Evolutionary conservation across 2,329 filamentous ascomycete species (phyloP).

Genomic region (Chrysoporthe austroafricana): DNA sequence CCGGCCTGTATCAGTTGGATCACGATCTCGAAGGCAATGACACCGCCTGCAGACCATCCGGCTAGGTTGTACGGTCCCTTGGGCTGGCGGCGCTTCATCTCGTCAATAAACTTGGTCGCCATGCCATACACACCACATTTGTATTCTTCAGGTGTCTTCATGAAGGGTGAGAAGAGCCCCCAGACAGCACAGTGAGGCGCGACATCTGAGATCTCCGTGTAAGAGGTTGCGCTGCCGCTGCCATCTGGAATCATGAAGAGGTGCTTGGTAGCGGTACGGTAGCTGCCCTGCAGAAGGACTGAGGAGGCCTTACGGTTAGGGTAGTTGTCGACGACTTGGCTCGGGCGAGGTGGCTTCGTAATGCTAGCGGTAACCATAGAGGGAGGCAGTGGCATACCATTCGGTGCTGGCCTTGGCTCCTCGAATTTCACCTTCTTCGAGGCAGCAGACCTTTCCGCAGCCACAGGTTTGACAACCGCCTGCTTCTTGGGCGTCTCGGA

Average conservation of each 20-base stretch:
- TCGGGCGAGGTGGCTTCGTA: constrained; percentile 45
- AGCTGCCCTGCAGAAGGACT: constrained; percentile 54
- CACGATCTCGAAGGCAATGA: constrained; percentile 70
- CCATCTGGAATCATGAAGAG: constrained; percentile 61
- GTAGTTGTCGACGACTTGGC: constrained; percentile 46
- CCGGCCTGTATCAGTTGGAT: constrained; percentile 61
- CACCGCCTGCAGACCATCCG: constrained; percentile 79
- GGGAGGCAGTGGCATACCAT: constrained; percentile 35
- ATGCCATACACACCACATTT: constrained; percentile 68
- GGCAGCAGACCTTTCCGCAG: constrained; percentile 31
- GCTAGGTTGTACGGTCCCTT: constrained; percentile 68
- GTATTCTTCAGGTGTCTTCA: constrained; percentile 70
- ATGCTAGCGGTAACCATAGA: constrained; percentile 46
- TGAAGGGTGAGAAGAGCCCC: constrained; percentile 71
- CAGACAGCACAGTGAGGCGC: constrained; percentile 50
- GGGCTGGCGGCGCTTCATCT: constrained; percentile 74
- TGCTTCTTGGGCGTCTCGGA: constrained; percentile 45
- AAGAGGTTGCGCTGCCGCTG: constrained; percentile 67
- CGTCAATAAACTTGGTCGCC: constrained; percentile 65
- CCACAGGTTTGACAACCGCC: constrained; percentile 30
- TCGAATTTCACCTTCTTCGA: constrained; percentile 38
- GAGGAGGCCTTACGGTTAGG: constrained; percentile 55
- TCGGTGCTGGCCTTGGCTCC: constrained; percentile 13
- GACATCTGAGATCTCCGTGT: constrained; percentile 63
- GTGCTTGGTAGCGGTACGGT: constrained; percentile 50